phyloP scores from a whole-genome alignment of 768 basidiomycete genomes.

The Lactarius trivialis region DNA sequence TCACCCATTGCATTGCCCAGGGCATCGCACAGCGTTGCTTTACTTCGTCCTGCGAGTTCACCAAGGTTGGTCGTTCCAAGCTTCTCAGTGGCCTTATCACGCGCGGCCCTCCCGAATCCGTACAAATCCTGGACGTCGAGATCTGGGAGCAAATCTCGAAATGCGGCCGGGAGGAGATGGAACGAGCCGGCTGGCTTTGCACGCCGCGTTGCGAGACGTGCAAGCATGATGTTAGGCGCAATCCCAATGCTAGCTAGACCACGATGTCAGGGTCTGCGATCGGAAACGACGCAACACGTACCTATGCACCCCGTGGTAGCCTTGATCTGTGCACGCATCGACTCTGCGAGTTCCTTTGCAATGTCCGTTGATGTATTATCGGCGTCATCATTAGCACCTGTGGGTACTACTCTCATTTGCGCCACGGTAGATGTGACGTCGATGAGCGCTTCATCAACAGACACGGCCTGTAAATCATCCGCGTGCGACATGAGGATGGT shows the following conservation, averaged over 20 bases:
- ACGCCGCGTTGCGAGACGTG: slow-evolving; percentile 81
- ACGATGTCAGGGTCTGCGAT: slow-evolving; percentile 4
- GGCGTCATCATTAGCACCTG: slow-evolving; percentile 27
- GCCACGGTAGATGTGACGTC: slow-evolving; percentile 68
- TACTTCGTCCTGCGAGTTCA: slow-evolving; percentile 59
- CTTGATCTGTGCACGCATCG: slow-evolving; percentile 69
- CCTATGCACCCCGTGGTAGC: slow-evolving; percentile 83
- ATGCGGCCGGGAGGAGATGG: slow-evolving; percentile 55
- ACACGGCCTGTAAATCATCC: slow-evolving; percentile 91
- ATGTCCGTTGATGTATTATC: slow-evolving; percentile 38
- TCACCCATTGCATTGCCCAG: slow-evolving; percentile 80
- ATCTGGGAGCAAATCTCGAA: slow-evolving; percentile 50
- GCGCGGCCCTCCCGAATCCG: slow-evolving; percentile 74
- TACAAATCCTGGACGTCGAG: slow-evolving; percentile 77
- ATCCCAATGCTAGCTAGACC: slow-evolving; percentile 86
- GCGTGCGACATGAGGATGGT: slow-evolving; percentile 85
- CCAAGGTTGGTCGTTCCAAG: slow-evolving; percentile 66
- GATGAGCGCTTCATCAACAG: slow-evolving; percentile 92
- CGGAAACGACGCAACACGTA: slow-evolving; percentile 29
- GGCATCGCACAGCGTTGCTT: slow-evolving; percentile 56
- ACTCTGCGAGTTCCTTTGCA: slow-evolving; percentile 74
- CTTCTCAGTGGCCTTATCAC: slow-evolving; percentile 75
- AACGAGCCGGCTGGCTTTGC: slow-evolving; percentile 90
- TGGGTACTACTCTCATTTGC: slow-evolving; percentile 27
- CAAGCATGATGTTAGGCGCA: slow-evolving; percentile 85